Evolutionary conservation across 108 stramenopile species (phyloP).

Genomic region (Cyclotella baltica): DNA sequence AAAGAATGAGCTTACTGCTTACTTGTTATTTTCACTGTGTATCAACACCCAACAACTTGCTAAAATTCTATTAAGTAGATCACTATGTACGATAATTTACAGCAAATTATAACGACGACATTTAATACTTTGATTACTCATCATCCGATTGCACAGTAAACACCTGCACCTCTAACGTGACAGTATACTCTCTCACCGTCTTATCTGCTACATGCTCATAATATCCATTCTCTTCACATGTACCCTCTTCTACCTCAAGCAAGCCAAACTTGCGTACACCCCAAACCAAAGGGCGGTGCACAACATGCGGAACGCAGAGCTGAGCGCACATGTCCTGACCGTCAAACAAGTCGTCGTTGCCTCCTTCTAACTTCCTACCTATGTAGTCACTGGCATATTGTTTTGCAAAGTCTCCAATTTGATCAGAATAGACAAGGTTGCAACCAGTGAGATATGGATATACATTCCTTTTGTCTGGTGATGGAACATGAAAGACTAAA

Average conservation of each 20-base stretch:
- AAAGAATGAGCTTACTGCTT: too few species aligned
- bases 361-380: constrained; percentile 19
- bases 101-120: neutral
- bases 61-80: too few species aligned
- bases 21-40: too few species aligned
- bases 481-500: constrained; percentile 30
- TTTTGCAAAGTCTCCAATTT: constrained; percentile 44
- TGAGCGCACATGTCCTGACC: constrained; percentile 53
- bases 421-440: constrained; percentile 51
- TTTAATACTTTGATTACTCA: neutral
- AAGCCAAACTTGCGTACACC: constrained; percentile 12
- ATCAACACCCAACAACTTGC: too few species aligned
- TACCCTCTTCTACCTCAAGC: constrained; percentile 38
- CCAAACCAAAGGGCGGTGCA: constrained; percentile 40
- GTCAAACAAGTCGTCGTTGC: constrained; percentile 22
- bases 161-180: constrained; percentile 52
- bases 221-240: constrained; percentile 57
- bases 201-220: constrained; percentile 55
- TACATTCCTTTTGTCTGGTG: constrained; percentile 39
- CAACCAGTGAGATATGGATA: constrained; percentile 62
- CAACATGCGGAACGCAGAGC: constrained; percentile 60
- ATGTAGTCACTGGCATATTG: constrained; percentile 18
- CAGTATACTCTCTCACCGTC: constrained; percentile 57
- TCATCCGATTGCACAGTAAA: constrained; percentile 23
- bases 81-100: too few species aligned